phyloP scores from a whole-genome alignment of 129 eudicot species.

The Flaveria brownii region DNA sequence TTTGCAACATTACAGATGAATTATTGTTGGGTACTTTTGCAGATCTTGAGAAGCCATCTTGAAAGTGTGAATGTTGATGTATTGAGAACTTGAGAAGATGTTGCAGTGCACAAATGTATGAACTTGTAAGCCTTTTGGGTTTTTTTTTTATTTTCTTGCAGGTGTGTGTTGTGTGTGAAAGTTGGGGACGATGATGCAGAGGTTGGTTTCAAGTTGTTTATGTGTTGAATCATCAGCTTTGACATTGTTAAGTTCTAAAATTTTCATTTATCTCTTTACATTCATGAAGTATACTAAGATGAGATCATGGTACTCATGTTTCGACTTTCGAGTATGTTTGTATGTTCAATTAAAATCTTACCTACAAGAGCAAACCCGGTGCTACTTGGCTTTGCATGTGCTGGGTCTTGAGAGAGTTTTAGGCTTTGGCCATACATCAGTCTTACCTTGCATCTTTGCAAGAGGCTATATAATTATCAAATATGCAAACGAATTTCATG shows the following conservation, averaged over 20 bases:
- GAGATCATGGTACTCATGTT: too few relatives aligned
- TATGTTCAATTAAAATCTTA: too few relatives aligned
- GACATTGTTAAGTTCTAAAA: neutral
- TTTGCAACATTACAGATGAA: neutral
- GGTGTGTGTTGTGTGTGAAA: conserved; percentile 13
- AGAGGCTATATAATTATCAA: too few relatives aligned
- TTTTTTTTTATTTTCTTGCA: conserved; percentile 9
- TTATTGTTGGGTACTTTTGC: conserved; percentile 18
- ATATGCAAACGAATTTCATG: too few relatives aligned
- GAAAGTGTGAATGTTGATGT: conserved; percentile 8
- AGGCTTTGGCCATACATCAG: too few relatives aligned
- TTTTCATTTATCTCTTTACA: neutral
- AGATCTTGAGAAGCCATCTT: conserved; percentile 34
- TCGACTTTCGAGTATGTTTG: too few relatives aligned
- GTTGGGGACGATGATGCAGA: neutral
- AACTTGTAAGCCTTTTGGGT: conserved; percentile 21
- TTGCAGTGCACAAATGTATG: neutral
- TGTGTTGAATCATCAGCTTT: neutral
- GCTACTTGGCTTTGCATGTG: too few relatives aligned
- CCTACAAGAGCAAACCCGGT: too few relatives aligned
- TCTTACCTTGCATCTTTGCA: too few relatives aligned
- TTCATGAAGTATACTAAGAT: neutral
- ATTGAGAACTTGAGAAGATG: conserved; percentile 11
- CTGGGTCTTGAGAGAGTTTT: too few relatives aligned
- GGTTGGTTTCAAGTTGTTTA: conserved; percentile 26